These are phyloP conservation scores for Myxozyma lipomycoides DNA, from an alignment of 805 yeast species.

Conservation along the genomic window DNA sequence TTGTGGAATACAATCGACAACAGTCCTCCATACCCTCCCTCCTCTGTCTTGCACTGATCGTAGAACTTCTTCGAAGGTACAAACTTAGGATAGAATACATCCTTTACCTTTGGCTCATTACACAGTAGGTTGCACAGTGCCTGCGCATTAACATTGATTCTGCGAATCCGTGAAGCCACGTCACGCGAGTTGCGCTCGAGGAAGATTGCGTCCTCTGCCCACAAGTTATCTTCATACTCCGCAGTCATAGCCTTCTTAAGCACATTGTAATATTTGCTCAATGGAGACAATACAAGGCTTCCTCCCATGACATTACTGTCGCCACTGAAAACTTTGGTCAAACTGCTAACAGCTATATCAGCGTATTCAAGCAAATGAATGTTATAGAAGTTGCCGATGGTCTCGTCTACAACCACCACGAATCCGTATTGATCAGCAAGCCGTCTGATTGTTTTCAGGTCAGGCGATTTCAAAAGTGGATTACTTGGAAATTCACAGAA, in stretches of 20 bases:
- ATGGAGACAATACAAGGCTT: slow-evolving; percentile 68
- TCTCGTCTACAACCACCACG: slow-evolving; percentile 85
- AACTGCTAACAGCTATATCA: slow-evolving; percentile 82
- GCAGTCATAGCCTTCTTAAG: slow-evolving; percentile 50
- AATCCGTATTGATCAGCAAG: slow-evolving; percentile 69
- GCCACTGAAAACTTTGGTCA: slow-evolving; percentile 90
- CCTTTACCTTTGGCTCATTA: slow-evolving; percentile 40
- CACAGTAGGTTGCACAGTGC: slow-evolving; percentile 37
- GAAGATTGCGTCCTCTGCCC: slow-evolving; percentile 93
- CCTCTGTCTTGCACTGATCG: slow-evolving; percentile 57
- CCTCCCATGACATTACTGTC: slow-evolving; percentile 97
- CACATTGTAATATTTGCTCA: slow-evolving; percentile 46
- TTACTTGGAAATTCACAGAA: slow-evolving; percentile 94
- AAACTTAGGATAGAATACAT: slow-evolving; percentile 68
- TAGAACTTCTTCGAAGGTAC: slow-evolving; percentile 56
- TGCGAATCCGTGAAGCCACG: slow-evolving; percentile 57
- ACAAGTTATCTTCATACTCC: slow-evolving; percentile 69
- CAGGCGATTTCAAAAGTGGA: slow-evolving; percentile 84
- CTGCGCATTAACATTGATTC: slow-evolving; percentile 41
- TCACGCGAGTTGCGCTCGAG: slow-evolving; percentile 92
- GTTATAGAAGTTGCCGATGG: slow-evolving; percentile 87
- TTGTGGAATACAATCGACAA: slow-evolving; percentile 64
- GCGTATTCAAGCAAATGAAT: slow-evolving; percentile 74
- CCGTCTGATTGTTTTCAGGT: slow-evolving; percentile 58
- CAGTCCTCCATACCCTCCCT: slow-evolving; percentile 83